Conservation (phyloP, 768 basidiomycete genomes). For the Porphyrellus cyaneotinctus region DNA sequence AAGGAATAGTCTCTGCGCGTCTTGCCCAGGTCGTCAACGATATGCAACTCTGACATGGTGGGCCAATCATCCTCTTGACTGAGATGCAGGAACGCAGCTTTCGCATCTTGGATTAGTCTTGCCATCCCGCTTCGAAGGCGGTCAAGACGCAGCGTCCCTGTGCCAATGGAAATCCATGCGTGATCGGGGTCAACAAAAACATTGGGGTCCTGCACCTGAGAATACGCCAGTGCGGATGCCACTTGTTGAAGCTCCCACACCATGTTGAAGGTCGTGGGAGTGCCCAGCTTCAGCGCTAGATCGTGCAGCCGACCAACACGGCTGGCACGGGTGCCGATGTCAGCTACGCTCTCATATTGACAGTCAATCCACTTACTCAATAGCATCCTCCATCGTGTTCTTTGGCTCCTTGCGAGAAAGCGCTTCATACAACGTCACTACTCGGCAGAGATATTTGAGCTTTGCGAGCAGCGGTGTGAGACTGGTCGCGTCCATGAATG, state of each 20-base stretch:
- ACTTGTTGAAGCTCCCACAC: slow-evolving; percentile 8
- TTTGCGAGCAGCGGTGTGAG: background rate
- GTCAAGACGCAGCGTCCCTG: background rate
- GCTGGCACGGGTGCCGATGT: background rate
- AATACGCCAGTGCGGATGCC: background rate
- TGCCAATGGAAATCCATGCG: background rate
- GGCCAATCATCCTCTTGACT: background rate
- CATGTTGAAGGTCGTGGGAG: slow-evolving; percentile 1
- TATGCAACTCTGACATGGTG: fast-evolving
- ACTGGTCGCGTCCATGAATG: background rate
- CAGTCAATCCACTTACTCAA: background rate
- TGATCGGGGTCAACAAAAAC: background rate
- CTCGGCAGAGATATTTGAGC: slow-evolving; percentile 3
- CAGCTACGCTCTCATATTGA: background rate
- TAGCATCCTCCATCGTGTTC: background rate
- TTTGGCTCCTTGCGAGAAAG: background rate
- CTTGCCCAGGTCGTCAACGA: background rate
- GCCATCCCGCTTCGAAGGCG: background rate
- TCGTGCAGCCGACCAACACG: background rate
- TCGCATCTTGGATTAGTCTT: background rate
- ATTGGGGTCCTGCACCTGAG: background rate
- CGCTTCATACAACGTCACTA: background rate
- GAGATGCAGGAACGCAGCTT: background rate
- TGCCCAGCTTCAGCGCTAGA: background rate
- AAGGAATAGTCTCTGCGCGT: background rate